Evolutionary conservation across 371 early-diverging fungal genomes (phyloP).

Genomic region (Mucor irregularis): DNA sequence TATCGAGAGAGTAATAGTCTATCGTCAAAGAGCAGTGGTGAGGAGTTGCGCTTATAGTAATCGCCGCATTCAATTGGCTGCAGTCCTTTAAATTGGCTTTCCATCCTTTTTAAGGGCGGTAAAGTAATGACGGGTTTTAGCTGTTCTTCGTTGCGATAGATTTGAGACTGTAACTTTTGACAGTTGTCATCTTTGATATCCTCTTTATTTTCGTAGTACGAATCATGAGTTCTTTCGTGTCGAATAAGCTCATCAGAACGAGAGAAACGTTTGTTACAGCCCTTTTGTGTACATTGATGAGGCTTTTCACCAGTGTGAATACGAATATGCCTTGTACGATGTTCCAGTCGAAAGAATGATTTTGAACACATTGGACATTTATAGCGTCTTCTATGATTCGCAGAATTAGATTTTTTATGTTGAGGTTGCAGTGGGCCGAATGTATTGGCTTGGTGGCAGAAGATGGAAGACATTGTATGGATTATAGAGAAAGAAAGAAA

Average conservation of each 20-base stretch:
- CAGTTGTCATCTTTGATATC: not conserved
- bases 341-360: constrained; percentile 66
- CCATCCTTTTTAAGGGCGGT: too few relatives aligned
- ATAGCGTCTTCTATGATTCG: constrained; percentile 42
- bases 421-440: not conserved
- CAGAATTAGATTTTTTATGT: not conserved
- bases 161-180: not conserved
- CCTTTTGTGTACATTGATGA: constrained; percentile 63
- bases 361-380: constrained; percentile 62
- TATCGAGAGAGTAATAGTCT: too few relatives aligned
- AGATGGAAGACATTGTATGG: constrained; percentile 6
- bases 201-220: not conserved
- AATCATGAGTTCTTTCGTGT: constrained; percentile 58
- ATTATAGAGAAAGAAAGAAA: not conserved
- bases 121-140: too few relatives aligned
- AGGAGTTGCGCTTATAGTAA: too few relatives aligned
- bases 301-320: constrained; percentile 87
- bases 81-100: too few relatives aligned
- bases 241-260: constrained; percentile 67
- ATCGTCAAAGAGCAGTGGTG: too few relatives aligned
- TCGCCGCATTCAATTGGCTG: too few relatives aligned
- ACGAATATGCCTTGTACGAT: constrained; percentile 73
- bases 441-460: not conserved
- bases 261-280: constrained; percentile 75
- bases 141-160: not conserved